Evolutionary conservation across 1,139 yeast species (phyloP).

Genomic region (Suzukiozyma palmioleophila): DNA sequence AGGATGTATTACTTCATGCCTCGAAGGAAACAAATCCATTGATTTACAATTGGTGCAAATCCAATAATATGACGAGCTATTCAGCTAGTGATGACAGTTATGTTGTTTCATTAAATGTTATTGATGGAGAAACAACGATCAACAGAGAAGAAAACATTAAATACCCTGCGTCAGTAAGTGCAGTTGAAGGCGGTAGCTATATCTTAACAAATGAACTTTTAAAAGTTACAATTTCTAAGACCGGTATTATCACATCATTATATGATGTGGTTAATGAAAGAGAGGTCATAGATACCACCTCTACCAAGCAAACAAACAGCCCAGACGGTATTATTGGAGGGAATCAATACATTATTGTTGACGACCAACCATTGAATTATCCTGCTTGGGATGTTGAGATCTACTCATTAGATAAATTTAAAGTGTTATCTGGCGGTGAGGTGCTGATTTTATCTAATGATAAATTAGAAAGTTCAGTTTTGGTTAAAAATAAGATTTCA

Average conservation of each 20-base stretch:
- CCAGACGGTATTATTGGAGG: slow-evolving; percentile 46
- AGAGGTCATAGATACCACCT: slow-evolving; percentile 60
- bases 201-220: slow-evolving; percentile 58
- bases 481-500: slow-evolving; percentile 58
- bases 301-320: slow-evolving; percentile 42
- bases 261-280: slow-evolving; percentile 56
- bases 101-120: slow-evolving; percentile 9
- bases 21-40: slow-evolving; percentile 8
- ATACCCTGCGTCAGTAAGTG: slow-evolving; percentile 46
- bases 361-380: slow-evolving; percentile 85
- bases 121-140: slow-evolving; percentile 13
- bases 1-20: slow-evolving; percentile 44
- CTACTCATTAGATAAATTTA: slow-evolving; percentile 68
- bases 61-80: neutral
- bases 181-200: slow-evolving; percentile 36
- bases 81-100: slow-evolving; percentile 6
- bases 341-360: slow-evolving; percentile 74
- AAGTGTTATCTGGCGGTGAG: slow-evolving; percentile 39
- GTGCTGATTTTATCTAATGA: slow-evolving; percentile 52
- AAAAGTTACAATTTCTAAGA: slow-evolving; percentile 50
- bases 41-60: slow-evolving; percentile 7
- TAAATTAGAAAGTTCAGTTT: slow-evolving; percentile 57
- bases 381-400: slow-evolving; percentile 98
- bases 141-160: slow-evolving; percentile 20
- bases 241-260: slow-evolving; percentile 67